Base-by-base conservation (phyloP, 768 basidiomycete species). In the Amanita fuliginea region DNA sequence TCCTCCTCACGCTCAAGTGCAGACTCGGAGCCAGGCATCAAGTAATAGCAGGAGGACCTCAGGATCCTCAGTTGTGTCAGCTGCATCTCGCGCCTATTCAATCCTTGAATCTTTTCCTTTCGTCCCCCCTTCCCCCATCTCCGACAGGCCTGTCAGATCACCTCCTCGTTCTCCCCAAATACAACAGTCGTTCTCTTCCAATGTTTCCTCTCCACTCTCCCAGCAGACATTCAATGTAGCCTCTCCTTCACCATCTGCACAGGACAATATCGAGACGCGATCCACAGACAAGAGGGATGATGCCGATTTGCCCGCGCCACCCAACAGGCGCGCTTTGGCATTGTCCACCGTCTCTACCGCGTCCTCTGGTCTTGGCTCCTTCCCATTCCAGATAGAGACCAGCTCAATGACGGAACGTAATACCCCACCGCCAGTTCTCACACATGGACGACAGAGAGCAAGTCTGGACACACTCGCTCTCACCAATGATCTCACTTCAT, bases 101-200 rank as follows among this genome's bases (percentile, higher is more conserved):
- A 87, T 91, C 55, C 72, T 91, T 22, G 88, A 89, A 63, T 82
- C 79, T 11, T 92, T 92, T 72, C 86, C 86, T 32, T 90, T 92
- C 61, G 87, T 92, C 7, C 89, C 89, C 19, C 89, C 89, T 1
- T 89, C 87, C 6, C 89, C 89, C 5, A 89, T 91, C 52, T 88
- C 86, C n/a, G 79, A 86, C 55, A 73, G 83, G 47, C 87, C 86
- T 8, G 68, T 80, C 56, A 73, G 86, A 53, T 80, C 84, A 3
- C 85, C 85, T 4, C 83, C 83, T 33, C 78, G 80, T 50, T 88
- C 86, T 8, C 86, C 87, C 6, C 68, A 85, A 16, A 71, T 66
- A 22, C 78, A 83, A 62, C 81, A 83, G 53, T 67, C 73, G 16
- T 73, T 76, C 52, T 64, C 62, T 30, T 57, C 57, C 40, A 74